phyloP scores from a whole-genome alignment of 139 green algal species.

The Chlamydomonas eustigma region DNA sequence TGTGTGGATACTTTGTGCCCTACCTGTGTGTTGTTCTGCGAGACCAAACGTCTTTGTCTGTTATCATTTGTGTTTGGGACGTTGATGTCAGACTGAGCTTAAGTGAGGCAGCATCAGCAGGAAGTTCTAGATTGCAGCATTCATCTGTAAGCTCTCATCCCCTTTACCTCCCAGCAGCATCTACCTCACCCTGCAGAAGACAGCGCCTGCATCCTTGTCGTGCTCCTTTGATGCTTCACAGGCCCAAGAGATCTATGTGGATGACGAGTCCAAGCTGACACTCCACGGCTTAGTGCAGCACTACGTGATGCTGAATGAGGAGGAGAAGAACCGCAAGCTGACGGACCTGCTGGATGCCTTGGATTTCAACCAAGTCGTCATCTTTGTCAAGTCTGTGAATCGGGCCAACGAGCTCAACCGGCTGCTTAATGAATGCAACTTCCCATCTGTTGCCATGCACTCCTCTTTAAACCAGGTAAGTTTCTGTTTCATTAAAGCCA shows the following conservation, averaged over 20 bases:
- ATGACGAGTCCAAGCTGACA: conserved; percentile 98
- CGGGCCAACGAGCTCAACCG: conserved; percentile 86
- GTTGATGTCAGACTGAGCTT: too few relatives aligned
- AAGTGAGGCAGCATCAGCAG: too few relatives aligned
- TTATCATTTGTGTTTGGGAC: too few relatives aligned
- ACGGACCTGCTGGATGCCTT: conserved; percentile 97
- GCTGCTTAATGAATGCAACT: conserved; percentile 97
- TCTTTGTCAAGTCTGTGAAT: conserved; percentile 86
- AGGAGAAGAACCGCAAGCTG: conserved; percentile 98
- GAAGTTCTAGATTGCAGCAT: too few relatives aligned
- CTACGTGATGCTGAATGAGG: conserved; percentile 96
- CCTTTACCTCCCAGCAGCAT: background rate
- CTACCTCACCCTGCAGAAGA: background rate
- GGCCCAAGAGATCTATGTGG: conserved; percentile 63
- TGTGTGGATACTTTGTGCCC: too few relatives aligned
- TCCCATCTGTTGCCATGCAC: conserved; percentile 94
- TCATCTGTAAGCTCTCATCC: background rate
- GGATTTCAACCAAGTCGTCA: conserved; percentile 99
- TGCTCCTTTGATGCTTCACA: conserved; percentile 16
- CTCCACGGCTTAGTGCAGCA: conserved; percentile 99
- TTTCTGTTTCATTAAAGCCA: too few relatives aligned
- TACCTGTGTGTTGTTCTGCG: too few relatives aligned
- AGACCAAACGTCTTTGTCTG: too few relatives aligned
- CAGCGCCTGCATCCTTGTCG: background rate
- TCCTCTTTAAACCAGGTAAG: conserved; percentile 3